Evolutionary conservation across 164 flowering plant species (phyloP), one percentile per base, ranked within the genome.

Genomic region (Magnolia officinalis): DNA sequence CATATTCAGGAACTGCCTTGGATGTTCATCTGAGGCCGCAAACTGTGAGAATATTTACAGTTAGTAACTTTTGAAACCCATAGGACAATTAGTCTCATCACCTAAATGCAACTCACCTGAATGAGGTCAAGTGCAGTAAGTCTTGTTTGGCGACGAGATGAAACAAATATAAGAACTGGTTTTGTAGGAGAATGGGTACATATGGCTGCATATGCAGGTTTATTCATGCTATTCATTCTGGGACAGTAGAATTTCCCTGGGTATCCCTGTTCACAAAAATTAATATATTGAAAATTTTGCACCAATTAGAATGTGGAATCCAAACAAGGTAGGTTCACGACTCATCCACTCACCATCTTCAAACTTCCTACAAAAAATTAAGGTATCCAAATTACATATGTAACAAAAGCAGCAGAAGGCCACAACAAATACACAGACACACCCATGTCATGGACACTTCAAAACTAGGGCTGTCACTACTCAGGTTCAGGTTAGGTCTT

Each of bases 191-290:
- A 96, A 86, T 94, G 98, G 50, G 99, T 94, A 81, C 94, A 88
- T 81, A 96, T 94, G 79, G 99, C 99, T 70, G 99, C 99, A 88
- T 96, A 94, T 51, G 99, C 83, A 75, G 98, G 98, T 80, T 96
- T 96, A 68, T 96, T 96, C 98, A 96, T 96, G 85, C 97, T 94
- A 83, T 92, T 96, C 99, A 94, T 94, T 83, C 99, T 86, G 59
- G 99, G 99, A 81, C 98, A 92, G 84, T 96, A 96, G 78, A 80
- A 94, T 85, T 96, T 96, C 81, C 99, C 99, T 13, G 99, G 99
- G 78, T 96, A 94, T 73, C 99, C 98, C 98, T 96, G 91, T 79
- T 72, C 67, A 70, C 14, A 70, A 52, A 74, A 78, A 37, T 26
- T 26, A 37, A 37, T 4, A 26, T 37, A 37, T 3, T 37, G 45